A percentile compares a stretch with the other conserved stretches of the same genome.
These are phyloP conservation scores for Noccaea bulbosa DNA, from an alignment of 345 rosid genomes.

Conservation along the genomic window DNA sequence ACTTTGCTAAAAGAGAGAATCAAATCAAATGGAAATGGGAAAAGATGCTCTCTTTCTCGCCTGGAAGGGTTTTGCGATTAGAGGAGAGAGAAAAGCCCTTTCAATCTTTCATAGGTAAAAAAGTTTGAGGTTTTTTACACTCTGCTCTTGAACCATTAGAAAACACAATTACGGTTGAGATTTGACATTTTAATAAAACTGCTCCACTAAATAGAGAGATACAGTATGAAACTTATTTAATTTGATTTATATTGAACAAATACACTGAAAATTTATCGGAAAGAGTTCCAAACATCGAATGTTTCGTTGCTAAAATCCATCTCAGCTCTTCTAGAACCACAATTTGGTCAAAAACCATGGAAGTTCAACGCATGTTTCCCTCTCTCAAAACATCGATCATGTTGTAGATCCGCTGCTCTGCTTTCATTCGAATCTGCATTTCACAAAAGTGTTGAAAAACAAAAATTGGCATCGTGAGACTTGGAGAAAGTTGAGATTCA, in stretches of 20 bases:
- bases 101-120: neutral
- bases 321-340: conserved; percentile 33
- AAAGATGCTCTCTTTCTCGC: conserved; percentile 22
- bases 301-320: conserved; percentile 14
- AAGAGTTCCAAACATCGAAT: conserved; percentile 6
- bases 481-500: neutral
- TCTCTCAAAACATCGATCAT: conserved; percentile 87
- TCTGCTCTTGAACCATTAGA: neutral
- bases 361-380: conserved; percentile 69
- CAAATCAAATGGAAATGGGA: conserved; percentile 4
- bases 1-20: neutral
- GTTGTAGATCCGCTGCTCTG: conserved; percentile 72
- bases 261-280: neutral
- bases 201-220: neutral
- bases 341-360: neutral
- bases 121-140: neutral
- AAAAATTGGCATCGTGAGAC: neutral
- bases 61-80: conserved; percentile 25
- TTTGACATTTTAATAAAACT: neutral
- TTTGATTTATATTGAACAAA: neutral
- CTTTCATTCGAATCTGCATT: conserved; percentile 64
- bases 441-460: conserved; percentile 12
- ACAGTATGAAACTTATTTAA: neutral
- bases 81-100: conserved; percentile 27
- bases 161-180: neutral